These are phyloP conservation scores for Ophiostoma novo-ulmi DNA, from an alignment of 2,329 filamentous ascomycete species.

Conservation along the genomic window DNA sequence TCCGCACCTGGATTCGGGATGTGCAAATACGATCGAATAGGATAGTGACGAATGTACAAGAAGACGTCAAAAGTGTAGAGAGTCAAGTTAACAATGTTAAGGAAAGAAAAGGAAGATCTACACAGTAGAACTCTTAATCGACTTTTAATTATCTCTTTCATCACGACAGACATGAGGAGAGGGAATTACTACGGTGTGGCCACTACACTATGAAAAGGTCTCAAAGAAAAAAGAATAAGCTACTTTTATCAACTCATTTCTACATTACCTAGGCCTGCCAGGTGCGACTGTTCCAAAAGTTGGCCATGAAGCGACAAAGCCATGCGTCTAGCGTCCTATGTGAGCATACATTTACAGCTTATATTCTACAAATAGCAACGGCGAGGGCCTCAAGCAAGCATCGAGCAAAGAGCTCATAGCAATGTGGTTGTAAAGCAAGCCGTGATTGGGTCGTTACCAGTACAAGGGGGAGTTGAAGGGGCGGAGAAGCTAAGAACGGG, in stretches of 20 bases:
- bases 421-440: background rate
- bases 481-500: background rate
- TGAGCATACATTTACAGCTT: background rate
- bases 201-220: background rate
- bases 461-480: background rate
- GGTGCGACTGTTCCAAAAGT: background rate
- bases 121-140: background rate
- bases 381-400: background rate
- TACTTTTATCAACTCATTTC: background rate
- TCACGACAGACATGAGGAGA: background rate
- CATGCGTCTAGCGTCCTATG: background rate
- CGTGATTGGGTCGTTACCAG: constrained; percentile 1
- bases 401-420: background rate
- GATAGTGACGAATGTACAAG: background rate
- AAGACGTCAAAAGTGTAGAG: background rate
- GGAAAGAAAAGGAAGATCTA: background rate
- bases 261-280: background rate
- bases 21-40: no score
- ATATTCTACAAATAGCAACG: background rate
- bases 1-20: no score
- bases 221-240: background rate
- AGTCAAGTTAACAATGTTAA: background rate
- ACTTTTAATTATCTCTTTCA: background rate
- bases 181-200: background rate
- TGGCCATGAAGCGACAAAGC: background rate